A percentile compares a stretch with the other conserved stretches of the same genome.
Conservation (phyloP, 208 protist genomes). For the Wallacemonas sp. region DNA sequence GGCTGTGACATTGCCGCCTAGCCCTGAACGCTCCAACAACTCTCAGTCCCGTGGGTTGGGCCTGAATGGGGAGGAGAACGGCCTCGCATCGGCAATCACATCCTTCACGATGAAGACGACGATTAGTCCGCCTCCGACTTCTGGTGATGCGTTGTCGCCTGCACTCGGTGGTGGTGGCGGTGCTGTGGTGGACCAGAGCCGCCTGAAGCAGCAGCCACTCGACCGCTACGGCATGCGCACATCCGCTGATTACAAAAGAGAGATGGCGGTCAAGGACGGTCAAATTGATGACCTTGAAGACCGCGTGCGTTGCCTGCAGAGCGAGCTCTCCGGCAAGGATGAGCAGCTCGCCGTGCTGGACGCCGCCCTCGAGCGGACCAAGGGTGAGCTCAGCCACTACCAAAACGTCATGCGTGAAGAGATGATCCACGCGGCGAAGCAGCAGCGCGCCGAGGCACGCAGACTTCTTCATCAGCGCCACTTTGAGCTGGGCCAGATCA, state of each 20-base stretch:
- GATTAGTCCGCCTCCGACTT: too few relatives aligned
- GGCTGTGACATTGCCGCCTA: not conserved
- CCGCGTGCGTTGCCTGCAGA: constrained; percentile 20
- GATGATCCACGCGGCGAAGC: constrained; percentile 47
- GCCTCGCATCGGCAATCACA: not conserved
- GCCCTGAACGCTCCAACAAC: not conserved
- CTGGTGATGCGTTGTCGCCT: too few relatives aligned
- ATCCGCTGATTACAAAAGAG: constrained; percentile 45
- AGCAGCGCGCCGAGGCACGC: constrained; percentile 46
- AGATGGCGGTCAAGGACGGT: constrained; percentile 46
- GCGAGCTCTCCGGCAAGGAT: constrained; percentile 30
- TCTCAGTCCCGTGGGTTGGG: not conserved
- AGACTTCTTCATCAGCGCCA: constrained; percentile 60
- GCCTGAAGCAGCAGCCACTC: constrained; percentile 65
- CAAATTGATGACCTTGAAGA: constrained; percentile 58
- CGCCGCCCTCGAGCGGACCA: constrained; percentile 21
- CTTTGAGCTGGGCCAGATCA: constrained; percentile 80
- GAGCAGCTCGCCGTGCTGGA: constrained; percentile 29
- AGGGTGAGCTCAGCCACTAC: constrained; percentile 38
- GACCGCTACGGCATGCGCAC: constrained; percentile 62
- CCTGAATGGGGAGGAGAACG: not conserved
- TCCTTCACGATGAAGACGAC: not conserved
- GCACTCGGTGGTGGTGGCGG: not conserved
- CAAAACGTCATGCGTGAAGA: constrained; percentile 49
- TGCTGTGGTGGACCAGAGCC: constrained; percentile 21